Evolutionary conservation across 352 stramenopile species (phyloP).

Genomic region (Globisporangium abappressorium): DNA sequence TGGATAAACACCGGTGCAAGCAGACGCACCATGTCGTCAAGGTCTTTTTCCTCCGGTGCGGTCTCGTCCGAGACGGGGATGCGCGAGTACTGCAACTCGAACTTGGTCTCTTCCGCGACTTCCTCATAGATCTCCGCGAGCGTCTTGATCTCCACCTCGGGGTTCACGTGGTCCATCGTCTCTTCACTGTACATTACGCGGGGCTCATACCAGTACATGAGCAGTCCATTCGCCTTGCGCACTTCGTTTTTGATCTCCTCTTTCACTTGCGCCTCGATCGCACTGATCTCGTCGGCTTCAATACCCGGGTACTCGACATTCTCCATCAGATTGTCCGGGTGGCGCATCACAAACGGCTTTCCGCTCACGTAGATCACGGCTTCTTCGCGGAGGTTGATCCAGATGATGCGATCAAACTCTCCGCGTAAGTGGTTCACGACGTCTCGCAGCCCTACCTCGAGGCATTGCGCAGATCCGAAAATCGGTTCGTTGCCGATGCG

Average conservation of each 20-base stretch:
- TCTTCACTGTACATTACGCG: conserved; percentile 77
- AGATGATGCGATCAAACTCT: conserved; percentile 74
- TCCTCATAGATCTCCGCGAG: conserved; percentile 70
- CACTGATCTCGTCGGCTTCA: conserved; percentile 85
- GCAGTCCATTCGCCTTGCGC: conserved; percentile 64
- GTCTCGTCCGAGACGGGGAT: conserved; percentile 90
- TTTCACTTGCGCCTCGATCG: conserved; percentile 84
- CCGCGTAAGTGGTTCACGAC: conserved; percentile 54
- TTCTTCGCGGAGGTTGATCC: conserved; percentile 90
- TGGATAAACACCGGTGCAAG: conserved; percentile 61
- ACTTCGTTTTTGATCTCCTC: conserved; percentile 80
- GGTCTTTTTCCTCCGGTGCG: conserved; percentile 86
- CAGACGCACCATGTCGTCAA: conserved; percentile 85
- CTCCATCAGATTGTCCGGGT: conserved; percentile 74
- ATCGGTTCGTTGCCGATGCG: conserved; percentile 77
- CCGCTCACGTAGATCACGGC: conserved; percentile 89
- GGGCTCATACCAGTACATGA: conserved; percentile 86
- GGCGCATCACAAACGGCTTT: conserved; percentile 82
- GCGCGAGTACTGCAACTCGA: conserved; percentile 74
- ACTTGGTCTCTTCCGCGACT: conserved; percentile 38
- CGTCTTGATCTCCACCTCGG: conserved; percentile 71
- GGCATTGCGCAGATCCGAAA: conserved; percentile 80
- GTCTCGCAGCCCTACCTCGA: conserved; percentile 71
- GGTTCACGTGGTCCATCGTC: conserved; percentile 77
- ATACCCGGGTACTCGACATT: conserved; percentile 90